Evolutionary conservation across 768 basidiomycete species (phyloP), one percentile per base, ranked within the genome.

Genomic region (Cyclocybe aegerita): DNA sequence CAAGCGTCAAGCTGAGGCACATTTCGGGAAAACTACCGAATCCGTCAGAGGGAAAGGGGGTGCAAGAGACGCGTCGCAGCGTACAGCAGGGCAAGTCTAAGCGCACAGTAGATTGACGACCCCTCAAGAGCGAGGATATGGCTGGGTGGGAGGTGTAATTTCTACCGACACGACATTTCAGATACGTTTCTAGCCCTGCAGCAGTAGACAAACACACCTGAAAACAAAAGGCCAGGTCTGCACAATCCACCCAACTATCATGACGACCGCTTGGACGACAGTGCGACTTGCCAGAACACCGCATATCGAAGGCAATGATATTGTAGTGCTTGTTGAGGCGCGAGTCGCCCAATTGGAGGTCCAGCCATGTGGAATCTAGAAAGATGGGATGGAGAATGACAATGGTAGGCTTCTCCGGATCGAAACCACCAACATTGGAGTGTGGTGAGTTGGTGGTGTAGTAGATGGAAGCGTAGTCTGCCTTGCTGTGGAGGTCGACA

Each of bases 171-270:
- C 17, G 17, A 17, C 38, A 9, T n/a, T 39, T 33, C 39, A 38
- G 41, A 34, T 23, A 23, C 5, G 14, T 17, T 36, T n/a, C 4
- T 34, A 16, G 7, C 17, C 4, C 10, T 29, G 15, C 9, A 43
- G 16, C 15, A 42, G 29, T 16, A 12, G 39, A 17, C 1, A 16
- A 50, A 38, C 15, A 39, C 44, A 71, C 87, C 66, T 82, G 79
- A 56, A 79, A 78, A 45, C 80, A 82, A 11, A 79, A 73, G 3
- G 86, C 89, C 34, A 91, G 59, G 70, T 91, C 89, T 33, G 88
- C 90, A 1, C 88, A 86, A 37, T 88, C 81, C 6, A 90, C 87
- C 81, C 87, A 92, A 51, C 75, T 79, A 66, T 92, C 89, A 59
- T 85, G 82, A 40, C 72, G 69, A 7, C 76, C 79, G 43, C 68